Conservation (phyloP, 1,284 basidiomycete genomes). For the Jaminaea rosea region DNA sequence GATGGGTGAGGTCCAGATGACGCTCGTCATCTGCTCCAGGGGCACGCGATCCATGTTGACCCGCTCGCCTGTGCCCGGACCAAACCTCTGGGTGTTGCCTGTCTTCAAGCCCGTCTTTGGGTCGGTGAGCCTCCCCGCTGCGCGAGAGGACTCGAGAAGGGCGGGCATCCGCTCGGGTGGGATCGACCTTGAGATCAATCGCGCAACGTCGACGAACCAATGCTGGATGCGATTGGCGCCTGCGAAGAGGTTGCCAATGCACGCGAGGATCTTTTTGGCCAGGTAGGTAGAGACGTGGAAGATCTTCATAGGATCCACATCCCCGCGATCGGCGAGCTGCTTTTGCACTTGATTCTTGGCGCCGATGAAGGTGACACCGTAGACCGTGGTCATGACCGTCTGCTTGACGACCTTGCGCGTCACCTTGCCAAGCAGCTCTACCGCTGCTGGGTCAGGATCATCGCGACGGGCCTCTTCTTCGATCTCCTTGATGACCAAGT, state of each 20-base stretch:
- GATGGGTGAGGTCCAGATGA: constrained; percentile 92
- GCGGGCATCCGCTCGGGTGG: constrained; percentile 61
- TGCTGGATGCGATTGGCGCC: constrained; percentile 85
- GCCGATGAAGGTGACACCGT: constrained; percentile 91
- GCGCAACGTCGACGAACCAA: constrained; percentile 76
- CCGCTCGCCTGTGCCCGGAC: constrained; percentile 12
- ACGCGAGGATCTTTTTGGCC: constrained; percentile 40
- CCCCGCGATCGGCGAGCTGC: constrained; percentile 70
- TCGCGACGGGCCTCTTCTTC: constrained; percentile 49
- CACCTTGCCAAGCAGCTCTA: constrained; percentile 67
- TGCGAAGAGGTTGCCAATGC: constrained; percentile 81
- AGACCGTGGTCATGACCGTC: constrained; percentile 99
- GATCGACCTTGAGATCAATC: constrained; percentile 78
- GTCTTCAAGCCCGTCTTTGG: too few relatives aligned
- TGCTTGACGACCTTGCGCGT: constrained; percentile 96
- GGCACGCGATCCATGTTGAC: constrained; percentile 19
- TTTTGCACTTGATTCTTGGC: constrained; percentile 89
- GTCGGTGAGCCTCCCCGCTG: too few relatives aligned
- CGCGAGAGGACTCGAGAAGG: too few relatives aligned
- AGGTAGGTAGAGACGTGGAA: constrained; percentile 75
- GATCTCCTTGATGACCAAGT: constrained; percentile 50
- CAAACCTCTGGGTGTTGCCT: background rate
- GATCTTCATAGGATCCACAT: constrained; percentile 63
- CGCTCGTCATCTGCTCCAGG: constrained; percentile 87
- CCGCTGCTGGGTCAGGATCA: constrained; percentile 51